Evolutionary conservation across 208 protist genomes (phyloP), one percentile per base, ranked within the genome.

Genomic region (Leishmania braziliensis): DNA sequence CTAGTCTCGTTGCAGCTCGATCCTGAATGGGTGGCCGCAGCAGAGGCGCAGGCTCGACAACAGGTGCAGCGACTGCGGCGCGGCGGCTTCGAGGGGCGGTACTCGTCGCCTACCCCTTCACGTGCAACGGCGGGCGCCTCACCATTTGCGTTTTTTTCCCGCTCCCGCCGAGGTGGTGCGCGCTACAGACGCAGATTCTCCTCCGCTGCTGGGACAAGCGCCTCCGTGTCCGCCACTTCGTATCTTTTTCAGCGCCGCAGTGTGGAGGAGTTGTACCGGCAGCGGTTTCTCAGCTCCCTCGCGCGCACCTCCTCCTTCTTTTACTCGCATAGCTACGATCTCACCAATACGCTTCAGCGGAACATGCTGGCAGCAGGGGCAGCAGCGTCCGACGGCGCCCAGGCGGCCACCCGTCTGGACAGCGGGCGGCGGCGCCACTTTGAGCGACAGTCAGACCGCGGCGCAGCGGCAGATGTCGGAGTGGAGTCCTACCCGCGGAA

Each of bases 251-350:
- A 79, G 60, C 76, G 71, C 4, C 69, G 83, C 43, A 70, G 46
- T 3, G 75, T 84, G 56, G 93, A 97, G 85, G 86, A 89, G 36
- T 75, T 88, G 23, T 98, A 98, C 79, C 89, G 88, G 14, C 81
- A 84, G 77, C 84, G 95, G 74, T 98, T 99, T 69, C 77, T 91
- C 14, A 80, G 71, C 71, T 81, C 79, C 26, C 79, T 95, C 48
- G 82, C 95, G 20, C 86, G 86, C 56, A 83, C 89, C 26, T 93
- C 88, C 14, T 81, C 98, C 70, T 99, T 99, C 77, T 99, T 97
- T 87, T 99, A 98, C 84, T 95, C 92, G 46, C 96, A 98, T 90
- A 98, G 95, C 0, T 99, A 99, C 84, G 98, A 99, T 84, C 81
- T 99, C 1, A 98, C 97, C 2, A 91, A 98, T 83, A 97, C 97